These are phyloP conservation scores for Populus deltoides DNA, from an alignment of 345 rosid genomes.

Conservation along the genomic window DNA sequence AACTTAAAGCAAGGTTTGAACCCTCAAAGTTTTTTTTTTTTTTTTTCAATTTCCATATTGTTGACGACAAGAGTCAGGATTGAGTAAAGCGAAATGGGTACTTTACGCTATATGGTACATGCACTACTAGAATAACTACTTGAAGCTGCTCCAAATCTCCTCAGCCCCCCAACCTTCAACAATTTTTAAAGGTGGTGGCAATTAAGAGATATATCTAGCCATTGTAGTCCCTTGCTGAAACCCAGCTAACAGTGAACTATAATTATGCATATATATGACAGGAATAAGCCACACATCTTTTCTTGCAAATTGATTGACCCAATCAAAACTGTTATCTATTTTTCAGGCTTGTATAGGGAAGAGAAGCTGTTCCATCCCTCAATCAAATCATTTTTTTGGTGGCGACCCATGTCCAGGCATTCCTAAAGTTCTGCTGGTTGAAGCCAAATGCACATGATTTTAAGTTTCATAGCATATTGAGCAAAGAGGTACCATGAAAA, in stretches of 20 bases:
- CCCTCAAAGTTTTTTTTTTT: background rate
- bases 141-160: no score
- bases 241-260: background rate
- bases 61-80: background rate
- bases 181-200: no score
- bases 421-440: conserved; percentile 51
- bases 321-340: background rate
- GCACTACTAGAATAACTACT: no score
- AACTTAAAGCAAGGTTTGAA: background rate
- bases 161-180: no score
- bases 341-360: conserved; percentile 56
- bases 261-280: no score
- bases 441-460: conserved; percentile 48
- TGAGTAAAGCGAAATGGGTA: no score
- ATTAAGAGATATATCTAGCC: no score
- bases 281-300: background rate
- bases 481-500: background rate
- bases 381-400: conserved; percentile 37
- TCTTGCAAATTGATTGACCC: background rate
- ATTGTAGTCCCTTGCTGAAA: background rate
- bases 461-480: background rate
- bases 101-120: no score
- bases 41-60: background rate
- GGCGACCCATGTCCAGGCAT: conserved; percentile 51
- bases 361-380: conserved; percentile 40